A percentile compares a stretch with the other conserved stretches of the same genome.
These are phyloP conservation scores for Aspergillus tanneri DNA, from an alignment of 2,329 filamentous ascomycete genomes.

Conservation along the genomic window DNA sequence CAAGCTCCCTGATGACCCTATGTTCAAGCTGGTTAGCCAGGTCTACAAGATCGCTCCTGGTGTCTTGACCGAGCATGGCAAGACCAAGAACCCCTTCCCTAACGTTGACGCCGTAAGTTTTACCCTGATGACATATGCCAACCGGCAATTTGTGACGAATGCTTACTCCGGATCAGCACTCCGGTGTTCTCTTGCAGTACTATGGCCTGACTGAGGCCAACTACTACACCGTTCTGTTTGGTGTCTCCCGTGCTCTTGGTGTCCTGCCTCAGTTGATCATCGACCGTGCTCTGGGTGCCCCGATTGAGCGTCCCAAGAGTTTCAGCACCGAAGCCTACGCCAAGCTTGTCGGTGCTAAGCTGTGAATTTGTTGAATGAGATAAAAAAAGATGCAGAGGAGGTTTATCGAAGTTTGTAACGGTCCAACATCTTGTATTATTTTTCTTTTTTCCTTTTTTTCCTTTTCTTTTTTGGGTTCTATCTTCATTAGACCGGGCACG, in stretches of 20 bases:
- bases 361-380: slow-evolving; percentile 59
- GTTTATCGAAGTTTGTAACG: slow-evolving; percentile 14
- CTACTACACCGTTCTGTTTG: slow-evolving; percentile 99
- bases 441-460: slow-evolving; percentile 13
- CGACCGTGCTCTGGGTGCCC: slow-evolving; percentile 92
- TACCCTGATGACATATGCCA: not conserved
- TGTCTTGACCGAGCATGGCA: slow-evolving; percentile 98
- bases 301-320: slow-evolving; percentile 98
- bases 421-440: slow-evolving; percentile 24
- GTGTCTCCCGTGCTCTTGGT: slow-evolving; percentile 96
- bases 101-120: slow-evolving; percentile 79
- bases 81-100: slow-evolving; percentile 99
- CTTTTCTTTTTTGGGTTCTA: slow-evolving; percentile 8
- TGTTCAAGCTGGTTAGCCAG: slow-evolving; percentile 99
- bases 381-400: slow-evolving; percentile 12
- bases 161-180: slow-evolving; percentile 59
- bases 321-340: slow-evolving; percentile 97
- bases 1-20: slow-evolving; percentile 93
- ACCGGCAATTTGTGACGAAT: not conserved
- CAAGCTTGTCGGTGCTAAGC: slow-evolving; percentile 85
- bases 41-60: slow-evolving; percentile 99
- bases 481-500: slow-evolving; percentile 24
- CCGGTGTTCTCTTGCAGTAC: slow-evolving; percentile 98
- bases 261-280: slow-evolving; percentile 99
- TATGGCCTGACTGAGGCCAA: slow-evolving; percentile 98